Percentiles rank a stretch among this genome's conserved stretches.
Evolutionary conservation across 1,284 basidiomycete species (phyloP).

Genomic region (Fomes fomentarius): DNA sequence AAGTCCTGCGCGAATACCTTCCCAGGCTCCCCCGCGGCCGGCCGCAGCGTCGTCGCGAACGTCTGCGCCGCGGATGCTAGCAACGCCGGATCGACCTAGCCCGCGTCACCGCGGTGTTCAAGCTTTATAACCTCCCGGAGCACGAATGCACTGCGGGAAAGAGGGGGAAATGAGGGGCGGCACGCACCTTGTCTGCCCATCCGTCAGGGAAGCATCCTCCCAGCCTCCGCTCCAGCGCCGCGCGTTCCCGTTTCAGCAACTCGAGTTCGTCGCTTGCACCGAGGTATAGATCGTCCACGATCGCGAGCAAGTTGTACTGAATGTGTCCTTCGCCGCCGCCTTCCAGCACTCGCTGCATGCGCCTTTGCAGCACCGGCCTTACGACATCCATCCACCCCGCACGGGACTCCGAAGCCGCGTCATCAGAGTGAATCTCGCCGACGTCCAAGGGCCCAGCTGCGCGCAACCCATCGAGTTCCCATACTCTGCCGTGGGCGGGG

Average conservation of each 20-base stretch:
- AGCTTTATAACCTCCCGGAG: neutral
- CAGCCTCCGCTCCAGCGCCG: conserved; percentile 48
- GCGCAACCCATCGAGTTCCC: conserved; percentile 54
- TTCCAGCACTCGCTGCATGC: conserved; percentile 58
- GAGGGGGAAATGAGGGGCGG: neutral
- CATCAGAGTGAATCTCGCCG: conserved; percentile 46
- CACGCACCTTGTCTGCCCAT: conserved; percentile 45
- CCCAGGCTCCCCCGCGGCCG: conserved; percentile 21
- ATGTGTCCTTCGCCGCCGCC: conserved; percentile 49
- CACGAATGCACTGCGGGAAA: neutral
- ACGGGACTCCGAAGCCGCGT: conserved; percentile 15
- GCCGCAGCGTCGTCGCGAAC: conserved; percentile 38
- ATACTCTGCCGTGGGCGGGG: conserved; percentile 61
- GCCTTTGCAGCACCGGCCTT: conserved; percentile 58
- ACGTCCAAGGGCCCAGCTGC: conserved; percentile 56
- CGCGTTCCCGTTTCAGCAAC: conserved; percentile 51
- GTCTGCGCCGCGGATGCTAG: conserved; percentile 35
- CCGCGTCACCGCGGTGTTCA: neutral
- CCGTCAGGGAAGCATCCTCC: conserved; percentile 33
- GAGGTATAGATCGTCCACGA: conserved; percentile 55
- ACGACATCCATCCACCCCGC: conserved; percentile 60
- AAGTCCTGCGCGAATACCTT: conserved; percentile 47
- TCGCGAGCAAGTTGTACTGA: conserved; percentile 60
- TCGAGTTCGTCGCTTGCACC: conserved; percentile 55
- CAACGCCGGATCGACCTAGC: conserved; percentile 43